phyloP scores from a whole-genome alignment of 495 filamentous ascomycete species.

The Trichoderma orchidacearum region DNA sequence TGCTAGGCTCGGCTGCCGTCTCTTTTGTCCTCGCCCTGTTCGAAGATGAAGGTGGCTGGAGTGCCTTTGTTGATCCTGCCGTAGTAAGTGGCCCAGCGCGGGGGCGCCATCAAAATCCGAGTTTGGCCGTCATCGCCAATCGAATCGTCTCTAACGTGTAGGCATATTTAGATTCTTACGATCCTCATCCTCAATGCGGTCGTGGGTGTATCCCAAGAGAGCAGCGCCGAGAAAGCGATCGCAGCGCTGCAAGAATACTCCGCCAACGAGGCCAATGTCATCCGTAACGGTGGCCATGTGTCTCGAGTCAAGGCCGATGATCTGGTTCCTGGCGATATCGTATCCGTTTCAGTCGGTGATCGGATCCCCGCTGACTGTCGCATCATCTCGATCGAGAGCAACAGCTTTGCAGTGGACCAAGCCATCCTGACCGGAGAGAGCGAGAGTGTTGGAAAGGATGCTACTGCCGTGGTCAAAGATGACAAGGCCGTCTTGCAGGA shows the following conservation, averaged over 20 bases:
- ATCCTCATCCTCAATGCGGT: conserved; percentile 94
- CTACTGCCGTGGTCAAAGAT: conserved; percentile 49
- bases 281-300: conserved; percentile 62
- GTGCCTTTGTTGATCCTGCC: conserved; percentile 94
- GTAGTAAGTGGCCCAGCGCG: conserved; percentile 61
- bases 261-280: conserved; percentile 89
- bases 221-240: conserved; percentile 96
- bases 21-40: conserved; percentile 91
- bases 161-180: conserved; percentile 62
- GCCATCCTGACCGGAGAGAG: conserved; percentile 97
- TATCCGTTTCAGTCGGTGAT: conserved; percentile 82
- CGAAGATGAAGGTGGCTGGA: conserved; percentile 85
- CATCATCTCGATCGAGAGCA: conserved; percentile 82
- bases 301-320: conserved; percentile 82
- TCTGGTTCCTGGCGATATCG: conserved; percentile 87
- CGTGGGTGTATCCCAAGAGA: conserved; percentile 97
- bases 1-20: conserved; percentile 83
- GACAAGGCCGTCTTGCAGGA: conserved; percentile 89
- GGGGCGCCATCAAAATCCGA: no score
- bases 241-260: conserved; percentile 98
- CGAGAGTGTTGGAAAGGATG: conserved; percentile 89
- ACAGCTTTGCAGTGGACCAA: conserved; percentile 92
- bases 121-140: background rate
- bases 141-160: conserved; percentile 2
- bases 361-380: conserved; percentile 95